Evolutionary conservation across 768 basidiomycete genomes (phyloP), one percentile per base, ranked within the genome.

Genomic region (Tremella yokohamensis): DNA sequence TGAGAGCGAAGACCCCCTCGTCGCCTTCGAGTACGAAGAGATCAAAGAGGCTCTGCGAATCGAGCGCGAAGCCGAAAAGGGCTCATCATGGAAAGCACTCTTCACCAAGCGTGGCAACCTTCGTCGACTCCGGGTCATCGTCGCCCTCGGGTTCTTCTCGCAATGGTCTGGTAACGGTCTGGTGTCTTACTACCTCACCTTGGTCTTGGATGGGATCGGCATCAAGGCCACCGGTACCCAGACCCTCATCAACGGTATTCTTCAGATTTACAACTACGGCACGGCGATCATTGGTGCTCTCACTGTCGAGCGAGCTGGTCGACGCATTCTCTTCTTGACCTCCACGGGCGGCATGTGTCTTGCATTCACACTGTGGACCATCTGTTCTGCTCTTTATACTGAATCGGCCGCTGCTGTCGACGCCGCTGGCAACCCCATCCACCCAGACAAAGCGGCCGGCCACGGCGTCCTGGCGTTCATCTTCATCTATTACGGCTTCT

Each of bases 181-280:
- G 38, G 83, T 87, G 1, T 85, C 85, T 1, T 87, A 86, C 80
- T 90, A 90, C 79, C 83, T 90, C 68, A 85, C 80, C 78, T 80
- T 82, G 74, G 85, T 90, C 52, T 84, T 90, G 75, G 63, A 62
- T 47, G 54, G 49, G 47, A 68, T 78, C 48, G 78, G 78, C 37
- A 73, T 78, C 64, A 76, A 69, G 16, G 57, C 51, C 58, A 63
- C 66, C 34, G 57, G 53, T 45, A 66, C 58, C 8, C 82, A 90
- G 79, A 84, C 88, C 49, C 83, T 89, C 74, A 86, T 90, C 79
- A 89, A 89, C 74, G 89, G 85, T 76, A 84, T 88, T 68, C 81
- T 90, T 22, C 86, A 69, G 25, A 58, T 72, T 50, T 87, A 83
- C 79, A 88, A 88, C 74, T 80, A 85, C 49, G 63, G 79, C 34